Evolutionary conservation across 2,329 filamentous ascomycete genomes (phyloP).

Genomic region (Diaporthe vaccinii): DNA sequence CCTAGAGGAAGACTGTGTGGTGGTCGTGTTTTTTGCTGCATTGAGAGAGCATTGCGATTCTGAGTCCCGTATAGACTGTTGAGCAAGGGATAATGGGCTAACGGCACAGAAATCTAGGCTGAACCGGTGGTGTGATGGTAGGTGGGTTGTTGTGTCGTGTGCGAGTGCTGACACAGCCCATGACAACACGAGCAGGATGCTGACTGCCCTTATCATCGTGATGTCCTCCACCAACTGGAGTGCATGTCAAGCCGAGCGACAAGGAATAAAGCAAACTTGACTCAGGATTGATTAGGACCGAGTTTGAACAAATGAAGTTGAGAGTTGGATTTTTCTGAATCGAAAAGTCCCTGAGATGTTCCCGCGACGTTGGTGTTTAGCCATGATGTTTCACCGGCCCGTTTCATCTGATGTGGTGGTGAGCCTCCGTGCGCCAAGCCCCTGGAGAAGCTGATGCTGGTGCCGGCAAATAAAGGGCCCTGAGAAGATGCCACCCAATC

Average conservation of each 20-base stretch:
- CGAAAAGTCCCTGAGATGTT: neutral
- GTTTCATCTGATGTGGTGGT: conserved; percentile 39
- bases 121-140: neutral
- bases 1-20: neutral
- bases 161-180: neutral
- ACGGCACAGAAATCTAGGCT: conserved; percentile 8
- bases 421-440: conserved; percentile 17
- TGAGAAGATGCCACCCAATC: neutral
- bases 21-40: neutral
- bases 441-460: neutral
- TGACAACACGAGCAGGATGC: neutral
- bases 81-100: conserved; percentile 22
- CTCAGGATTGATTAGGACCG: fast-evolving
- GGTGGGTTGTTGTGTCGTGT: neutral
- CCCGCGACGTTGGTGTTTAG: neutral
- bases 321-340: neutral
- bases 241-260: too few relatives aligned
- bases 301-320: neutral
- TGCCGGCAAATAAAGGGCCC: neutral
- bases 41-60: conserved; percentile 25
- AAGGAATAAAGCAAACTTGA: neutral
- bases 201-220: neutral
- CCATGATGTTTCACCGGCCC: conserved; percentile 26
- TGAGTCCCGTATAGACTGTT: neutral
- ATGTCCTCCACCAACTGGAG: neutral